Percentiles rank a stretch among this genome's conserved stretches.
Conservation (phyloP, 2,329 filamentous ascomycete genomes). For the Cyphellophora europaea region DNA sequence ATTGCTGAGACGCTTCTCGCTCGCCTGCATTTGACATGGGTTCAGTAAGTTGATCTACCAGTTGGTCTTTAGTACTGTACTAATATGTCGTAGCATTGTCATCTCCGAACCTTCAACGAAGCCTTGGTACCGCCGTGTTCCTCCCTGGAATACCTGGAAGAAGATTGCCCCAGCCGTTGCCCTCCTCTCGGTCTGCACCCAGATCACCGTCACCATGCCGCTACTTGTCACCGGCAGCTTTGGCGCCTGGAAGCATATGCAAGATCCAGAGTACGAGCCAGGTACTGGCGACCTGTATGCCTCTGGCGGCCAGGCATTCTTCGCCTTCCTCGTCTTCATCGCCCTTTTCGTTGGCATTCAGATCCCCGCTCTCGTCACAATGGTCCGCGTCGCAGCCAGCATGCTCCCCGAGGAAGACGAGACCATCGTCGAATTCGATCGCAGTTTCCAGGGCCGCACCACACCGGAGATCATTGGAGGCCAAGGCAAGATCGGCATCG, state of each 20-base stretch:
- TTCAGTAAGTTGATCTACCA: slow-evolving; percentile 42
- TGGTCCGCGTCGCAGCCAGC: slow-evolving; percentile 77
- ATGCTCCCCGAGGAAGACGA: slow-evolving; percentile 73
- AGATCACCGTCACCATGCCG: slow-evolving; percentile 31
- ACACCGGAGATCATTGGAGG: slow-evolving; percentile 66
- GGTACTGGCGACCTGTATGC: slow-evolving; percentile 30
- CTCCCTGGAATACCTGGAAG: slow-evolving; percentile 55
- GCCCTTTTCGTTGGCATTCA: slow-evolving; percentile 53
- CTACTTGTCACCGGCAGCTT: slow-evolving; percentile 37
- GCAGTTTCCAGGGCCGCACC: slow-evolving; percentile 69
- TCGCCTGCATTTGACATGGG: slow-evolving; percentile 68
- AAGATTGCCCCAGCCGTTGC: slow-evolving; percentile 62
- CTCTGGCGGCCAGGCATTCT: slow-evolving; percentile 29
- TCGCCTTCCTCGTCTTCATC: slow-evolving; percentile 34
- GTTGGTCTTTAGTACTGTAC: background rate
- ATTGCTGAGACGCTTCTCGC: slow-evolving; percentile 53
- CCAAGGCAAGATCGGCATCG: slow-evolving; percentile 59
- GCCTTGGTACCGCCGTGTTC: slow-evolving; percentile 61
- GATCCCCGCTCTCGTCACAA: slow-evolving; percentile 66
- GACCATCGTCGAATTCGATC: slow-evolving; percentile 83
- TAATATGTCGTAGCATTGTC: slow-evolving; percentile 44
- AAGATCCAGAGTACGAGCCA: slow-evolving; percentile 20
- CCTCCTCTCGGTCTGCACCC: slow-evolving; percentile 49
- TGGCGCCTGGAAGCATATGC: slow-evolving; percentile 34
- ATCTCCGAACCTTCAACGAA: slow-evolving; percentile 60